phyloP scores from a whole-genome alignment of 192 early-diverging fungal species.

The Funneliformis geosporum region DNA sequence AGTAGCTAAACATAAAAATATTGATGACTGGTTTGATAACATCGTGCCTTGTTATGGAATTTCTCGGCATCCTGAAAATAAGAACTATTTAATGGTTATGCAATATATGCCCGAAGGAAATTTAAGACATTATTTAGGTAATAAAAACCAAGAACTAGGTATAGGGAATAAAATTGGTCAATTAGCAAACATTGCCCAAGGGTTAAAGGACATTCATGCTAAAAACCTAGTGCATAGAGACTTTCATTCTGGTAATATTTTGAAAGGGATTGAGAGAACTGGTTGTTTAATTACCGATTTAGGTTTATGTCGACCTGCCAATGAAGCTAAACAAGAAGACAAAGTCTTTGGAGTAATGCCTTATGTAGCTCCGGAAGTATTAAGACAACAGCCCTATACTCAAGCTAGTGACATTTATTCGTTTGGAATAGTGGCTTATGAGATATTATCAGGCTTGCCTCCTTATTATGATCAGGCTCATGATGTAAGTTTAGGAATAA shows the following conservation, averaged over 20 bases:
- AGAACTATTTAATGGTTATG: slow-evolving; percentile 45
- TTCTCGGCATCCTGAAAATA: slow-evolving; percentile 36
- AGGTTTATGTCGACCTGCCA: slow-evolving; percentile 33
- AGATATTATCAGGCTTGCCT: slow-evolving; percentile 40
- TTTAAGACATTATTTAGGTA: neutral
- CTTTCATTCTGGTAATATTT: slow-evolving; percentile 48
- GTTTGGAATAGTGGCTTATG: slow-evolving; percentile 46
- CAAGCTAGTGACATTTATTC: slow-evolving; percentile 39
- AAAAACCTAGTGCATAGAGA: slow-evolving; percentile 42
- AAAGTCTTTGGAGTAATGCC: slow-evolving; percentile 39
- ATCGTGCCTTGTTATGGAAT: slow-evolving; percentile 33
- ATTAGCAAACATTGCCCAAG: slow-evolving; percentile 31
- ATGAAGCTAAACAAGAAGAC: neutral
- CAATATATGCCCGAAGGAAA: slow-evolving; percentile 30
- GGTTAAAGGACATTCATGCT: slow-evolving; percentile 39
- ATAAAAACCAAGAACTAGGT: neutral
- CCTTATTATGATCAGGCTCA: slow-evolving; percentile 37
- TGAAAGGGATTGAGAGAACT: slow-evolving; percentile 24
- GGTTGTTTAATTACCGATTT: slow-evolving; percentile 33
- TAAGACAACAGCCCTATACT: neutral
- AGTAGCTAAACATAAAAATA: neutral
- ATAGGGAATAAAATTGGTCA: neutral
- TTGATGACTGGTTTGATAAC: neutral
- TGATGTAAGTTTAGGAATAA: slow-evolving; percentile 28
- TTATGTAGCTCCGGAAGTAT: slow-evolving; percentile 40